These are phyloP conservation scores for Suhomyces panamericanus DNA, from an alignment of 1,139 yeast species.

Conservation along the genomic window DNA sequence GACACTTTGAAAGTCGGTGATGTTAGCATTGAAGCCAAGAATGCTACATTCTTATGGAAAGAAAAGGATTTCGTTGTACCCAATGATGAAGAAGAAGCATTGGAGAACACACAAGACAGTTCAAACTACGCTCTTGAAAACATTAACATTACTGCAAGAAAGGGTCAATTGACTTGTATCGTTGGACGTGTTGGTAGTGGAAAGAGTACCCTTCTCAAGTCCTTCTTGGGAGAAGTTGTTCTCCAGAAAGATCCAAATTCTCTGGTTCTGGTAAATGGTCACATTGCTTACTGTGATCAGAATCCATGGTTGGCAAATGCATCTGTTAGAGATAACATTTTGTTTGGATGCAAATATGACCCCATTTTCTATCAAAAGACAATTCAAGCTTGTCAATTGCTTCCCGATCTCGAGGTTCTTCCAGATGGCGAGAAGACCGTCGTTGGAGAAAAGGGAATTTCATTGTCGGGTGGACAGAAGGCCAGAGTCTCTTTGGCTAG, in stretches of 20 bases:
- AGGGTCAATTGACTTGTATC: slow-evolving; percentile 29
- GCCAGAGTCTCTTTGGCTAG: slow-evolving; percentile 30
- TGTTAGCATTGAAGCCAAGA: slow-evolving; percentile 12
- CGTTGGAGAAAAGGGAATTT: slow-evolving; percentile 30
- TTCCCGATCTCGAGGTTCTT: slow-evolving; percentile 22
- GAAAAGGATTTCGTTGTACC: background rate
- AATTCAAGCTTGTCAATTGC: slow-evolving; percentile 24
- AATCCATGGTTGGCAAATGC: slow-evolving; percentile 26
- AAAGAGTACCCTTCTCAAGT: slow-evolving; percentile 27
- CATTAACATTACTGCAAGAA: slow-evolving; percentile 24
- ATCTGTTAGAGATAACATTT: slow-evolving; percentile 24
- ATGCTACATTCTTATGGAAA: slow-evolving; percentile 19
- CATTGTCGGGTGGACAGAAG: slow-evolving; percentile 30
- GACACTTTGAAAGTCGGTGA: slow-evolving; percentile 14
- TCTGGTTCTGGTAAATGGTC: slow-evolving; percentile 21
- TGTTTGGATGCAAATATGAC: slow-evolving; percentile 25
- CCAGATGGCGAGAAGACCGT: slow-evolving; percentile 28
- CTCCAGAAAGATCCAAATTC: slow-evolving; percentile 9
- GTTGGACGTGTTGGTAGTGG: slow-evolving; percentile 34
- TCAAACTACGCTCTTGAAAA: slow-evolving; percentile 20
- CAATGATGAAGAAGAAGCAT: slow-evolving; percentile 12
- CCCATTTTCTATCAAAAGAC: slow-evolving; percentile 21
- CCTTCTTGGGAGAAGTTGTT: slow-evolving; percentile 27
- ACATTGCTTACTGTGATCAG: slow-evolving; percentile 29
- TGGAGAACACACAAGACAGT: slow-evolving; percentile 1